Percentiles rank a stretch among this genome's conserved stretches.
Evolutionary conservation across 208 protist genomes (phyloP).

Genomic region (Porcisia deanei): DNA sequence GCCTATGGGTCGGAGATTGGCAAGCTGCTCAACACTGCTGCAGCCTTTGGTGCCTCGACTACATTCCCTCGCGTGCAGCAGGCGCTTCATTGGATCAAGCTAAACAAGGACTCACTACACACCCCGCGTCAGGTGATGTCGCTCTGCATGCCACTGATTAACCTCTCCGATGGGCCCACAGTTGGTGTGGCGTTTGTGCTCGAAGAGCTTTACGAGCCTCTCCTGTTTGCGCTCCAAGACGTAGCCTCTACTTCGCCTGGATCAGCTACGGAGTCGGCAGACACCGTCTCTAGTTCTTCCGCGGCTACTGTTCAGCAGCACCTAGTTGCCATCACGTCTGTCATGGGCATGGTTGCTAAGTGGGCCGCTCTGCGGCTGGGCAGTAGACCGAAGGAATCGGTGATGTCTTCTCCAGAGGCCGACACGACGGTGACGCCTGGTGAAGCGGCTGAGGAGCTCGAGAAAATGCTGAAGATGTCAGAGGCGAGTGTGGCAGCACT

Average conservation of each 20-base stretch:
- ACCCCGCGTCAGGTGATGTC: constrained; percentile 83
- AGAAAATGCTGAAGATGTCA: constrained; percentile 23
- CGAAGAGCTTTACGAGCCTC: constrained; percentile 45
- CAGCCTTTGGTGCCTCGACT: constrained; percentile 69
- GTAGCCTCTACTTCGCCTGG: background rate
- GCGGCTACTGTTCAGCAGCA: constrained; percentile 31
- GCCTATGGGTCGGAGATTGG: constrained; percentile 70
- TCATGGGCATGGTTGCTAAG: constrained; percentile 59
- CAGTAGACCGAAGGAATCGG: background rate
- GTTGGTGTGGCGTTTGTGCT: constrained; percentile 53
- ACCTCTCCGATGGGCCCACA: constrained; percentile 59
- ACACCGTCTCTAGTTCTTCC: constrained; percentile 7
- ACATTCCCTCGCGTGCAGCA: constrained; percentile 57
- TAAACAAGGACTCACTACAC: constrained; percentile 34
- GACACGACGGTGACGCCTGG: background rate
- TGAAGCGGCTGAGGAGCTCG: background rate
- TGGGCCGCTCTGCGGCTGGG: constrained; percentile 10
- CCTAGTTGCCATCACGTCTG: constrained; percentile 51
- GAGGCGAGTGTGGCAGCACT: constrained; percentile 28
- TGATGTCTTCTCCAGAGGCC: background rate
- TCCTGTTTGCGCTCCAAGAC: constrained; percentile 38
- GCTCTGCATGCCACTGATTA: constrained; percentile 63
- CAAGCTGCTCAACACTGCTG: constrained; percentile 65
- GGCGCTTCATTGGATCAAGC: constrained; percentile 54
- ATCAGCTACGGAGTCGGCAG: background rate